Evolutionary conservation across 2,329 filamentous ascomycete genomes (phyloP).

Genomic region (Trichoderma simmonsii): DNA sequence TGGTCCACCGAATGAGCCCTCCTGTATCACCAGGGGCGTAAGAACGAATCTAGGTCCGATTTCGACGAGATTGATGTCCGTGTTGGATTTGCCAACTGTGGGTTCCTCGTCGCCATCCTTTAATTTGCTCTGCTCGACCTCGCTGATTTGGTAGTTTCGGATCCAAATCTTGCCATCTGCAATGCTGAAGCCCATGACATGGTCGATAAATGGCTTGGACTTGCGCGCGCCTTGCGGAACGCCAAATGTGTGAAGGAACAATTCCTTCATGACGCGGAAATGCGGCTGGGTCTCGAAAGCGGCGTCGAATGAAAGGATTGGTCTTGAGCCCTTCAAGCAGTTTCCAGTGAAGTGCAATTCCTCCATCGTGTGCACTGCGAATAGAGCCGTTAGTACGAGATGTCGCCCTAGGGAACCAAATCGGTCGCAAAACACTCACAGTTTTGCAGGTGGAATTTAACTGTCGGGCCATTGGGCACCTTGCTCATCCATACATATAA

Average conservation of each 20-base stretch:
- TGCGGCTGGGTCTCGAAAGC: slow-evolving; percentile 80
- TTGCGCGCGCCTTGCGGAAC: slow-evolving; percentile 86
- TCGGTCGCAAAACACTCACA: slow-evolving; percentile 41
- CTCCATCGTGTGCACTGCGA: slow-evolving; percentile 87
- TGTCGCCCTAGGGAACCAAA: neutral
- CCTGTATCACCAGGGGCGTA: slow-evolving; percentile 91
- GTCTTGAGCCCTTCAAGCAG: slow-evolving; percentile 88
- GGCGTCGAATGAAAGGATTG: slow-evolving; percentile 86
- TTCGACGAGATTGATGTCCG: slow-evolving; percentile 80
- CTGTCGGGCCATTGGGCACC: slow-evolving; percentile 66
- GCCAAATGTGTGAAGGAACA: slow-evolving; percentile 86
- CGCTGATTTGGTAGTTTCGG: slow-evolving; percentile 87
- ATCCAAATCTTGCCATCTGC: slow-evolving; percentile 96
- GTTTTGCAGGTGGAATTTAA: slow-evolving; percentile 75
- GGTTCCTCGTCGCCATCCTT: slow-evolving; percentile 39
- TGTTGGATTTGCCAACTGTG: slow-evolving; percentile 44
- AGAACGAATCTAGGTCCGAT: slow-evolving; percentile 92
- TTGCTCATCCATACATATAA: slow-evolving; percentile 92
- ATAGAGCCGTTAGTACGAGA: slow-evolving; percentile 24
- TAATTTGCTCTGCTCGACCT: slow-evolving; percentile 63
- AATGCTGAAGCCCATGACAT: slow-evolving; percentile 87
- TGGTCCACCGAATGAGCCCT: slow-evolving; percentile 90
- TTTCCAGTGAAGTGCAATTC: slow-evolving; percentile 97
- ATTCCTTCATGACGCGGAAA: slow-evolving; percentile 79
- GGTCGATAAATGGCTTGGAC: slow-evolving; percentile 93